Conservation (phyloP, 257 asterid species). For the Fraxinus pennsylvanica region DNA sequence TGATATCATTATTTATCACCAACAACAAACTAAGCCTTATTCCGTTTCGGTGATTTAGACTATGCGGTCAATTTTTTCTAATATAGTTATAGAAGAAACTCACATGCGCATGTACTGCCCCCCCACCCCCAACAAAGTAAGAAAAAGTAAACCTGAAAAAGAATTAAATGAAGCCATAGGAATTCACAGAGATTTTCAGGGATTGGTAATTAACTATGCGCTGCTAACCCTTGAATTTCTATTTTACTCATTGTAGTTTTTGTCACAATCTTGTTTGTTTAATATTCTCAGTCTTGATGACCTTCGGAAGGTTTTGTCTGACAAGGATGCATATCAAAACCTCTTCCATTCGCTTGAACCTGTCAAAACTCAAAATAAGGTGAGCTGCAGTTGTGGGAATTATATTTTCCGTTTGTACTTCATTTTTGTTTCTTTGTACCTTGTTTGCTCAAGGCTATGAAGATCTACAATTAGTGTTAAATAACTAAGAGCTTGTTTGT, state of each 20-base stretch:
- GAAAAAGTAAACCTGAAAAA: background rate
- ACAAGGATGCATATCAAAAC: slow-evolving; percentile 76
- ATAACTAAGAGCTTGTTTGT: background rate
- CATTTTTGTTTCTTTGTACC: background rate
- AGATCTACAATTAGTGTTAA: background rate
- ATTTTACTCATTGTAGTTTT: background rate
- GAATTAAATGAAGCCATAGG: background rate
- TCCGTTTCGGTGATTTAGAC: background rate
- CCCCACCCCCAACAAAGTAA: too few relatives aligned
- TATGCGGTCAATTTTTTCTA: background rate
- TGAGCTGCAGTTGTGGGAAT: slow-evolving; percentile 35
- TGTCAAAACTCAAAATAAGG: slow-evolving; percentile 79
- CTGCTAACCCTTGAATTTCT: background rate
- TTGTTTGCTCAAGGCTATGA: slow-evolving; percentile 9
- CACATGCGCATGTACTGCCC: too few relatives aligned
- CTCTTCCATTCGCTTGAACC: slow-evolving; percentile 79
- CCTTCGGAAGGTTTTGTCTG: slow-evolving; percentile 74
- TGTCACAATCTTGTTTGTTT: background rate
- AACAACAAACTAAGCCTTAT: background rate
- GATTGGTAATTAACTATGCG: background rate
- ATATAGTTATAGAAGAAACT: background rate
- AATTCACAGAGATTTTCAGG: background rate
- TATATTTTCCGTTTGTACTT: background rate
- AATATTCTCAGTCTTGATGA: slow-evolving; percentile 66
- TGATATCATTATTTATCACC: background rate